Conservation (phyloP, 331 rosid species). For the Quercus phellos region DNA sequence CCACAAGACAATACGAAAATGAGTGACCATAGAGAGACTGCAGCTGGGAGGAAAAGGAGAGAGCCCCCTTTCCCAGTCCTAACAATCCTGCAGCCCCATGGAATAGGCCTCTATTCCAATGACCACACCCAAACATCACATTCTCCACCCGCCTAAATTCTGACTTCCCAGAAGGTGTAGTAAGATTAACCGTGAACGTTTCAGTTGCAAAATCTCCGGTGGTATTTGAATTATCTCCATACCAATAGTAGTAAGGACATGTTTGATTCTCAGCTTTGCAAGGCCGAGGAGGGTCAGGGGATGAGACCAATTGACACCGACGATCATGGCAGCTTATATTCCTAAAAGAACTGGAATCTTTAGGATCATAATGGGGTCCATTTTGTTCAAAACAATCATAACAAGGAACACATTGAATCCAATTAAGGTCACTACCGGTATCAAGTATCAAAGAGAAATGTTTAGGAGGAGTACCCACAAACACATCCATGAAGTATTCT, state of each 20-base stretch:
- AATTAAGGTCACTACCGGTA: conserved; percentile 95
- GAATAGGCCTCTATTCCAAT: conserved; percentile 96
- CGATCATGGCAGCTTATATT: conserved; percentile 69
- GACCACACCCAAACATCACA: conserved; percentile 97
- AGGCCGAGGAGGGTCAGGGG: conserved; percentile 82
- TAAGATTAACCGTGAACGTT: conserved; percentile 81
- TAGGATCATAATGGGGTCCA: conserved; percentile 79
- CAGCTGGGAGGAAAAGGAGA: conserved; percentile 90
- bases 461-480: conserved; percentile 89
- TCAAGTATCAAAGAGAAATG: conserved; percentile 86
- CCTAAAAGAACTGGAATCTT: conserved; percentile 59
- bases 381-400: conserved; percentile 82
- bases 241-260: conserved; percentile 94
- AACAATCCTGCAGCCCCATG: conserved; percentile 93
- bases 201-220: conserved; percentile 86
- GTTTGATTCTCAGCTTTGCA: conserved; percentile 67
- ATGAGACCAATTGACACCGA: conserved; percentile 63
- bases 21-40: conserved; percentile 88
- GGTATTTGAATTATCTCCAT: conserved; percentile 92
- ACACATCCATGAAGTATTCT: conserved; percentile 95
- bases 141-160: conserved; percentile 55
- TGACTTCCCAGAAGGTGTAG: conserved; percentile 38
- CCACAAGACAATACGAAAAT: conserved; percentile 92
- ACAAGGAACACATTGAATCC: conserved; percentile 97
- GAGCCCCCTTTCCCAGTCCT: conserved; percentile 88